These are phyloP conservation scores for Fusarium gaditjirri DNA, from an alignment of 2,329 filamentous ascomycete species.

Conservation along the genomic window DNA sequence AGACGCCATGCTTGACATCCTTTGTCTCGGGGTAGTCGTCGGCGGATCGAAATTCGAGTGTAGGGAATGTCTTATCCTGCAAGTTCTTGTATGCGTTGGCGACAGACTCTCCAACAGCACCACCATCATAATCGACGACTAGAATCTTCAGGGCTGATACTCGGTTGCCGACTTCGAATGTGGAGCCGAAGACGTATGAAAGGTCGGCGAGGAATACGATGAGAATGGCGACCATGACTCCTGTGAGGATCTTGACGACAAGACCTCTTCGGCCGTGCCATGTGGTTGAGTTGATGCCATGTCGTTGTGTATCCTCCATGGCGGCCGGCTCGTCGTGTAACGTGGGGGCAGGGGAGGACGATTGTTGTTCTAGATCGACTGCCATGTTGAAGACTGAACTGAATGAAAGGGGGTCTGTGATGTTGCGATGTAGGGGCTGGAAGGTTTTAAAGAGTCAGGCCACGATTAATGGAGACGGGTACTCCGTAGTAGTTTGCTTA, in stretches of 20 bases:
- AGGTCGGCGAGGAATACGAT: constrained; percentile 40
- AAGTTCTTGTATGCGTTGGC: constrained; percentile 48
- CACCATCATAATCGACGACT: constrained; percentile 48
- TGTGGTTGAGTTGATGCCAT: constrained; percentile 15
- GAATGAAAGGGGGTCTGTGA: background rate
- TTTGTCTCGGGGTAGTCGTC: constrained; percentile 42
- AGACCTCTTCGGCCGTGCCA: constrained; percentile 22
- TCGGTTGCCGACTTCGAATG: constrained; percentile 41
- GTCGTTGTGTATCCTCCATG: background rate
- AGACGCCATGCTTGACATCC: constrained; percentile 49
- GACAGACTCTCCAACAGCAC: constrained; percentile 48
- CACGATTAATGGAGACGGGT: background rate
- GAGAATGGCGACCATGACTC: constrained; percentile 28
- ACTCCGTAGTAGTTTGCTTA: background rate
- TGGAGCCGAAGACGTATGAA: constrained; percentile 50
- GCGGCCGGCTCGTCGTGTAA: constrained; percentile 15
- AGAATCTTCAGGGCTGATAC: constrained; percentile 44
- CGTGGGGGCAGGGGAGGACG: constrained; percentile 28
- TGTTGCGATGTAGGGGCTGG: background rate
- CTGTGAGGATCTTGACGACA: constrained; percentile 26
- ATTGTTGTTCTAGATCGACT: constrained; percentile 15
- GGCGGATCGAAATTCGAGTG: constrained; percentile 43
- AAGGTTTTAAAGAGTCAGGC: background rate
- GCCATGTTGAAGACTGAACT: background rate
- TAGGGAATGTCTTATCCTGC: constrained; percentile 47